Evolutionary conservation across 2,329 filamentous ascomycete species (phyloP), one percentile per base, ranked within the genome.

Genomic region (Talaromyces funiculosus): DNA sequence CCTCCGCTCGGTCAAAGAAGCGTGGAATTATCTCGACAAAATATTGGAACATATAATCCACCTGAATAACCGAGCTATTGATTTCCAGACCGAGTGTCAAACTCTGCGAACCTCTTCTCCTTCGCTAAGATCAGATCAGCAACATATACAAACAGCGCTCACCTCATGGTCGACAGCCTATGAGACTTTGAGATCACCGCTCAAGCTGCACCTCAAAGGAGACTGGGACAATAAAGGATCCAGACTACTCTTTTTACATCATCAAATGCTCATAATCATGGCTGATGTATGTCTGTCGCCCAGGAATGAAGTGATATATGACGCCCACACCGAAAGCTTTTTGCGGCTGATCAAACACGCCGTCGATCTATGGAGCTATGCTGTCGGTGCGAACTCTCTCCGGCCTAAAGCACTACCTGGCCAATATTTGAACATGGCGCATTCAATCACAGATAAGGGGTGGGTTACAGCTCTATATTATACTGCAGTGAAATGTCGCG

Each of bases 401-500:
- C n/a, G 22, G 14, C 24, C n/a, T 24, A 56, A 49, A 38, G 10
- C 22, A 38, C 18, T 24, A 2, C 35, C 35, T 2, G 35, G 35
- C 14, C 22, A 54, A 14, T 38, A 18, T 7, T 9, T 24, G 7
- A 40, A 40, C 51, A 38, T 40, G 42, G 18, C 31, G 24, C 24
- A 24, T 53, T 56, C 59, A 14, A 57, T 61, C n/a, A 56, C 43
- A 20, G 59, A 61, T 29, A 53, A 51, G n/a, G 59, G 59, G 33
- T 61, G 59, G 53, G 43, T 61, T 24, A 7, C 35, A 20, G 53
- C 33, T 26, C 20, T 61, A 38, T 61, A 61, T 37, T 61, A 51
- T 4, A 61, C 45, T 2, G 59, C 59, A 9, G n/a, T 56, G 26
- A 61, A 56, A 40, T 61, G 59, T 35, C 59, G 59, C 3, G 33